phyloP scores from a whole-genome alignment of 352 stramenopile species.

The Pythium apleroticum region DNA sequence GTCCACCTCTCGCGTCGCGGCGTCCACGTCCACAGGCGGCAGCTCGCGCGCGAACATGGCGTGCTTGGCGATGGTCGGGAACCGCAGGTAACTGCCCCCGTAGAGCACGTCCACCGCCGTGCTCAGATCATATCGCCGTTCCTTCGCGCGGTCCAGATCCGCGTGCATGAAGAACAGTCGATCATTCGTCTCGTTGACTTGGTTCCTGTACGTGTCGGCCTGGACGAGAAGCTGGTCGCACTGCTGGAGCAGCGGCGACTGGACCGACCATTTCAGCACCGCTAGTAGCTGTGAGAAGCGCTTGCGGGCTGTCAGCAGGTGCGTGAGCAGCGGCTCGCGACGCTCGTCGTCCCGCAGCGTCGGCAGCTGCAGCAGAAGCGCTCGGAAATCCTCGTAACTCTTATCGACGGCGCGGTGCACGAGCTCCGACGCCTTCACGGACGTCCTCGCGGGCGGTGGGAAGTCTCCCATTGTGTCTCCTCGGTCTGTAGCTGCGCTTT shows the following conservation, averaged over 20 bases:
- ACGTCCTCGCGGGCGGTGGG: constrained; percentile 52
- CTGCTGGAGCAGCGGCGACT: constrained; percentile 74
- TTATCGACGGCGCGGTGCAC: constrained; percentile 77
- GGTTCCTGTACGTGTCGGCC: constrained; percentile 64
- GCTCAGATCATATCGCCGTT: constrained; percentile 78
- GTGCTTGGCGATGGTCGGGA: constrained; percentile 74
- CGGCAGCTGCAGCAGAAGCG: constrained; percentile 68
- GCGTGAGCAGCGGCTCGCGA: constrained; percentile 61
- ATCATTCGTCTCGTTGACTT: constrained; percentile 83
- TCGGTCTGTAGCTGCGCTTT: constrained; percentile 3
- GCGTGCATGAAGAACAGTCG: constrained; percentile 85
- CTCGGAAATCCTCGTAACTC: constrained; percentile 82
- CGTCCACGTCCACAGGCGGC: constrained; percentile 55
- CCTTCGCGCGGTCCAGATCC: constrained; percentile 77
- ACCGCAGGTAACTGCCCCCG: constrained; percentile 68
- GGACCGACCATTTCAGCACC: constrained; percentile 86
- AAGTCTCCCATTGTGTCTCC: constrained; percentile 61
- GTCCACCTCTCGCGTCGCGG: constrained; percentile 60
- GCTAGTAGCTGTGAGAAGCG: constrained; percentile 78
- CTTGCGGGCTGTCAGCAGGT: constrained; percentile 60
- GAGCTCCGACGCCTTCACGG: constrained; percentile 74
- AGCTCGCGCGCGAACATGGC: constrained; percentile 70
- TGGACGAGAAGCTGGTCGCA: constrained; percentile 64
- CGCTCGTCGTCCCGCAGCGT: constrained; percentile 72
- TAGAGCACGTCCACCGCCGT: constrained; percentile 83